Evolutionary conservation across 768 basidiomycete genomes (phyloP).

Genomic region (Kwoniella dendrophila): DNA sequence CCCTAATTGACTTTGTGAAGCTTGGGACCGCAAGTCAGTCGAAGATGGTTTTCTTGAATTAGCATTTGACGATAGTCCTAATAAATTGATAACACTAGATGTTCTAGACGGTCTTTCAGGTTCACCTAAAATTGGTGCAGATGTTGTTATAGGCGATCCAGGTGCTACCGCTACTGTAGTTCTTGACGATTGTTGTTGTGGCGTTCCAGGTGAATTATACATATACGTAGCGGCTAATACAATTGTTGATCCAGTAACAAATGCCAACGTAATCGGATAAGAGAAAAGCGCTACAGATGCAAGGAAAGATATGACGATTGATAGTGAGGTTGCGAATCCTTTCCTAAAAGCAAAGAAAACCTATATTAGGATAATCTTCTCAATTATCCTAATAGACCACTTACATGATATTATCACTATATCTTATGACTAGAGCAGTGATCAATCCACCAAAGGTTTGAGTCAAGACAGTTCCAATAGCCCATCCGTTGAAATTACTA

Average conservation of each 20-base stretch:
- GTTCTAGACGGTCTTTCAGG: constrained; percentile 47
- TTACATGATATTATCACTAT: constrained; percentile 70
- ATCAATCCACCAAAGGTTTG: constrained; percentile 91
- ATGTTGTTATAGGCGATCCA: constrained; percentile 48
- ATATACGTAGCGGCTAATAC: constrained; percentile 89
- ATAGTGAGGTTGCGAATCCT: constrained; percentile 92
- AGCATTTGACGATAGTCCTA: constrained; percentile 37
- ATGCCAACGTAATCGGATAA: constrained; percentile 81
- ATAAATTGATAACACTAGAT: constrained; percentile 43
- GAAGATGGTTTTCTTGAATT: constrained; percentile 16
- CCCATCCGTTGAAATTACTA: constrained; percentile 83
- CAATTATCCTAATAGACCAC: constrained; percentile 6
- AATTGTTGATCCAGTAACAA: constrained; percentile 77
- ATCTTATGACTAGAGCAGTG: constrained; percentile 92
- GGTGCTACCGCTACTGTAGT: constrained; percentile 47
- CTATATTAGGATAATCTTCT: background rate
- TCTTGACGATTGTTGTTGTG: constrained; percentile 25
- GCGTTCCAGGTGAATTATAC: constrained; percentile 73
- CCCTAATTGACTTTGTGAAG: background rate
- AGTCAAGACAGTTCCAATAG: constrained; percentile 83
- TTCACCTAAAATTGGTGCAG: constrained; percentile 54
- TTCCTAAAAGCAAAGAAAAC: constrained; percentile 58
- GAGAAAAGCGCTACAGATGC: constrained; percentile 87
- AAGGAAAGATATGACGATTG: constrained; percentile 92
- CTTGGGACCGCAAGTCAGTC: constrained; percentile 10